phyloP scores from a whole-genome alignment of 208 protist species.

The Wallacemonas sp. region DNA sequence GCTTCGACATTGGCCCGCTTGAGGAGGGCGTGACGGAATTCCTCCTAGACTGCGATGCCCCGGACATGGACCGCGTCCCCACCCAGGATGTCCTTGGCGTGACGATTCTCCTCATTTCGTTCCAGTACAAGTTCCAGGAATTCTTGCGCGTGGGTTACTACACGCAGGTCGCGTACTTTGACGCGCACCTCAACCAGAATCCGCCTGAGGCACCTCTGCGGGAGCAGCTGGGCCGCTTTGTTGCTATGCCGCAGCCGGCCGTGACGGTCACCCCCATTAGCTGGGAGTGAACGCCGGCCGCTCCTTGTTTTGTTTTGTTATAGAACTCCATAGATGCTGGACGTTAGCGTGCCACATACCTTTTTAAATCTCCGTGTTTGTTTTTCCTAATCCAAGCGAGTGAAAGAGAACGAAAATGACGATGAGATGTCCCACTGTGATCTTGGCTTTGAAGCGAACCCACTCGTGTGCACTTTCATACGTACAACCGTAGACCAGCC shows the following conservation, averaged over 20 bases:
- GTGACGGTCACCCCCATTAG: slow-evolving; percentile 81
- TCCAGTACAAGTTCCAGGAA: slow-evolving; percentile 94
- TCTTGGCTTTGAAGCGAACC: too few relatives aligned
- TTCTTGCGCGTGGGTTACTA: slow-evolving; percentile 98
- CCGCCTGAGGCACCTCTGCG: slow-evolving; percentile 50
- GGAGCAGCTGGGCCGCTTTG: slow-evolving; percentile 72
- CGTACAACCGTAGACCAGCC: too few relatives aligned
- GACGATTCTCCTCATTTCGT: slow-evolving; percentile 96
- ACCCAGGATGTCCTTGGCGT: slow-evolving; percentile 94
- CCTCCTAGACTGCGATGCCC: slow-evolving; percentile 92
- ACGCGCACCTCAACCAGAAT: slow-evolving; percentile 62
- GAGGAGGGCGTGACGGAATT: slow-evolving; percentile 94
- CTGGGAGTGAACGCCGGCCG: slow-evolving; percentile 36
- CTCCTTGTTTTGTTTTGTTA: too few relatives aligned
- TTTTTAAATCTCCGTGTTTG: slow-evolving; percentile 20
- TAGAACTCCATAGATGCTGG: slow-evolving; percentile 11
- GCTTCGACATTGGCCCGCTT: slow-evolving; percentile 96
- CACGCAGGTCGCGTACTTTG: slow-evolving; percentile 95
- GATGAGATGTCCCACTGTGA: too few relatives aligned
- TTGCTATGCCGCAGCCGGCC: slow-evolving; percentile 85
- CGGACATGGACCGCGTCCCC: slow-evolving; percentile 91
- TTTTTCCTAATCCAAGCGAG: too few relatives aligned
- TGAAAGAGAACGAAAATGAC: too few relatives aligned
- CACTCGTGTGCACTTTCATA: too few relatives aligned
- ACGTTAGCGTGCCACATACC: neutral